These are phyloP conservation scores for Macrophomina phaseolina DNA, from an alignment of 2,329 filamentous ascomycete species.

Conservation along the genomic window DNA sequence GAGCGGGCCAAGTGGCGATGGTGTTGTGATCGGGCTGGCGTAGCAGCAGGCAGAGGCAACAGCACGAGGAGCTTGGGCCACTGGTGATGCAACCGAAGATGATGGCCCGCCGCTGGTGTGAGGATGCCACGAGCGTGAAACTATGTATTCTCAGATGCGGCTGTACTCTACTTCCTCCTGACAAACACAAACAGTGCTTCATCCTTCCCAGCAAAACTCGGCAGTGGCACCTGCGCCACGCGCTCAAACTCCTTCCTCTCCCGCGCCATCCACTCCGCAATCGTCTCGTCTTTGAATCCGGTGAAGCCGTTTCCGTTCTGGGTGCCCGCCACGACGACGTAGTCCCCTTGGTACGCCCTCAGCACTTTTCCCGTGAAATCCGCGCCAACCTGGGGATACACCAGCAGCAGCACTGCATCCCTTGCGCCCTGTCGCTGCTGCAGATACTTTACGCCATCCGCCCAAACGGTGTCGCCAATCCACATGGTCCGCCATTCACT, in stretches of 20 bases:
- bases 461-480: constrained; percentile 69
- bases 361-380: constrained; percentile 70
- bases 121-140: neutral
- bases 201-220: constrained; percentile 78
- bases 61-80: constrained; percentile 18
- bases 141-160: neutral
- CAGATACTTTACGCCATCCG: constrained; percentile 67
- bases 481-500: constrained; percentile 72
- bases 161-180: constrained; percentile 35
- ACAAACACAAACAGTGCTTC: constrained; percentile 73
- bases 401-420: constrained; percentile 68
- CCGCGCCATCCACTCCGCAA: constrained; percentile 69
- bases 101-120: neutral
- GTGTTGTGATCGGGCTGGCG: neutral
- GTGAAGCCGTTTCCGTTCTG: constrained; percentile 79
- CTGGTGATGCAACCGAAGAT: constrained; percentile 8
- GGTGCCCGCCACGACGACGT: constrained; percentile 73
- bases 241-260: constrained; percentile 65
- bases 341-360: constrained; percentile 65
- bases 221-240: constrained; percentile 69
- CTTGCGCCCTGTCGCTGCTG: constrained; percentile 53
- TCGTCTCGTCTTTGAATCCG: constrained; percentile 66
- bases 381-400: constrained; percentile 73
- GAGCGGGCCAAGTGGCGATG: neutral
- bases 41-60: neutral